Base-by-base conservation (phyloP, 2,329 filamentous ascomycete species). In the Talaromyces piceae region DNA sequence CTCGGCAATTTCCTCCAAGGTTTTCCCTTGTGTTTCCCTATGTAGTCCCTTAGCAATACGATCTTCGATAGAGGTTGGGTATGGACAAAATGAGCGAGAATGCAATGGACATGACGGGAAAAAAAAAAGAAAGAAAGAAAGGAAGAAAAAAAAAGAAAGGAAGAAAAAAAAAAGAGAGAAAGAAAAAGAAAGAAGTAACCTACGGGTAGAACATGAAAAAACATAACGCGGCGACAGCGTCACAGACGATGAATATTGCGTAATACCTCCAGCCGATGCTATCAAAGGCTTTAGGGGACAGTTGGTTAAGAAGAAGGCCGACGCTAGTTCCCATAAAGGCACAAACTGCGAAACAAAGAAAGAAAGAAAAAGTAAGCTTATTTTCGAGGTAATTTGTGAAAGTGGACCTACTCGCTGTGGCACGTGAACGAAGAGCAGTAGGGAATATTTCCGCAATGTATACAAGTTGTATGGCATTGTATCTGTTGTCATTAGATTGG, bases 261-360 rank as follows among this genome's bases (percentile, higher is more conserved):
- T 66, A 67, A 57, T 61, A 67, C 49, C 61, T 63, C 64, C 62
- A 67, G 0, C 45, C 55, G n/a, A 67, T 54, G 4, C 56, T 49
- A 4, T 63, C 57, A 31, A 68, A 55, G 1, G 60, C 65, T 27
- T 67, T 59, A 0, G 62, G 63, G 7, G 46, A 48, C 12, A 48
- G 46, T 7, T 48, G 46, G 46, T 48, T 48, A 22, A 48, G 41
- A 8, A 48, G 31, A 22, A 48, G 46, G 5, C 30, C 30, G 23
- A 39, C 31, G 26, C 27, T 30, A 8, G 46, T 48, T 3, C 46
- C 46, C 27, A 48, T 48, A 28, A 48, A 48, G 30, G 30, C 46
- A 31, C 46, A 48, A 28, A 48, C 46, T 48, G 5, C 2, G 4
- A 33, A 20, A 20, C 2, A 13, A 37, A 18, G 13, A 37, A 8